Evolutionary conservation across 2,329 filamentous ascomycete species (phyloP), one percentile per base, ranked within the genome.

Genomic region (Xylariomycetidae sp.): DNA sequence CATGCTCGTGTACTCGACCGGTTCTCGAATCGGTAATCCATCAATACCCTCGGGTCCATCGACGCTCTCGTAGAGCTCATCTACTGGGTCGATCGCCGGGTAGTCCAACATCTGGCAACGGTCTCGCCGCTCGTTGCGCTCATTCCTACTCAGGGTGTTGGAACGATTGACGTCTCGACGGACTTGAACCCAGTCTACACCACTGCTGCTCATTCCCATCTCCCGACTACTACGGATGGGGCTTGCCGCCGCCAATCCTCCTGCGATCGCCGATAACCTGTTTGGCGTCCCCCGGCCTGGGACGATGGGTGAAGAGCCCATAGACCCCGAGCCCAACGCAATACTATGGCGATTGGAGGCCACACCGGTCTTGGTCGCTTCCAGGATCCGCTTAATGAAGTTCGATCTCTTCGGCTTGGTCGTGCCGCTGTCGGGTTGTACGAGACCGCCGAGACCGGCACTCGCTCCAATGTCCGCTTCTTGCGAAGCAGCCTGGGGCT

Each of bases 151-250:
- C 23, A 95, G 69, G 0, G 90, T 92, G 53, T 95, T 96, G 4
- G 90, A 94, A 22, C 92, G 77, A 58, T 98, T 96, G 29, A 98
- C 83, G 59, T 98, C 93, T 28, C 92, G 79, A 22, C 92, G 82
- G 15, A 96, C 88, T 57, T 96, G 89, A n/a, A 98, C 88, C 89
- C 92, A 98, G 56, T 96, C 90, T 10, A 85, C 73, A n/a, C n/a
- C n/a, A 9, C 64, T 65, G 14, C 64, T 48, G 23, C 66, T 72
- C 6, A 83, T 59, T 2, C 83, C 86, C 72, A 83, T 83, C 13
- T 93, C 87, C 35, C 75, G 72, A 27, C 47, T 59, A 25, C 60
- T 60, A 41, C 61, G 54, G n/a, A n/a, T n/a, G n/a, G n/a, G n/a
- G n/a, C n/a, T n/a, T n/a, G n/a, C n/a, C n/a, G n/a, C n/a, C n/a